Evolutionary conservation across 768 basidiomycete genomes (phyloP), one percentile per base, ranked within the genome.

Genomic region (Neoboletus subvelutipes): DNA sequence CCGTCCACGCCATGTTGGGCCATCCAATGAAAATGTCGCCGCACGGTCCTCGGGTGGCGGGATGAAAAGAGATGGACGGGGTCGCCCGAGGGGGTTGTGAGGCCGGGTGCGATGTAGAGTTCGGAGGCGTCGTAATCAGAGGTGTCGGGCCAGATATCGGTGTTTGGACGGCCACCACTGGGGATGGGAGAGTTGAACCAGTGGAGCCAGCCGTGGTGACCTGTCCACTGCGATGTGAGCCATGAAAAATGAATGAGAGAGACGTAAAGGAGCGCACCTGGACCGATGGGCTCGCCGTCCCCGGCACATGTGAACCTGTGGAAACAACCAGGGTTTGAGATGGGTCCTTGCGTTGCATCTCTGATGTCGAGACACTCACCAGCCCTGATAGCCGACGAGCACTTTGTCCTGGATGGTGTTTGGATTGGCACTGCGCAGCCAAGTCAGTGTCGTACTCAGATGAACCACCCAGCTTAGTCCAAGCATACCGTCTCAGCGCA

Each of bases 361-460:
- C 2, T 0, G 13, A 15, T 4, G 6, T 17, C 15, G 24, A 15
- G 20, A 18, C 50, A 63, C 83, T 55, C 52, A 90, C 91, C 91
- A 93, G 69, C 90, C 92, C 73, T 93, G 92, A 69, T 93, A 93
- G 36, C 91, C 91, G 0, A 92, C 88, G 31, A 94, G 72, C 63
- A 92, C 84, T 67, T 93, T 94, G 74, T 90, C 83, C 55, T 90
- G 88, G 46, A 94, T 90, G 11, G 89, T 90, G 6, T 79, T 80
- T 26, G 91, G 83, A 66, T 88, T 79, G 11, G 87, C 86, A 60
- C 88, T 79, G 53, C 20, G 0, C n/a, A 18, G 1, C 26, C 4
- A 36, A 2, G 34, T 52, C 4, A 36, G 57, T 7, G 20, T 31
- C 26, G 33, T 5, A 2, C 40, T 11, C 11, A 33, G 17, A 6